Percentiles rank a stretch among this genome's conserved stretches.
Conservation (phyloP, 2,329 filamentous ascomycete genomes). For the Xenoacremonium recifei region DNA sequence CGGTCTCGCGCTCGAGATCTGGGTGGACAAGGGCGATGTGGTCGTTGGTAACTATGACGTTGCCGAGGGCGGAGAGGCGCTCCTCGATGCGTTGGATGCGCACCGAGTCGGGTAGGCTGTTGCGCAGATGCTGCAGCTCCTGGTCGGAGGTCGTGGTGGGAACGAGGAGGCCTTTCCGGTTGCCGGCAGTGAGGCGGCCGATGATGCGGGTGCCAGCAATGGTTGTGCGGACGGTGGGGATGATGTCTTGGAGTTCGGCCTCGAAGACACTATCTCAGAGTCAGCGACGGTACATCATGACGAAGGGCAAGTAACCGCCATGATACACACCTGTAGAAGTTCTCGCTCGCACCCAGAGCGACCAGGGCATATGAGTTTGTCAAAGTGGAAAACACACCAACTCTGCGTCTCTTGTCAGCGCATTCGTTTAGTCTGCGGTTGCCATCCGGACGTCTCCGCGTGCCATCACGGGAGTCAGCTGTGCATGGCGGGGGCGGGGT, state of each 20-base stretch:
- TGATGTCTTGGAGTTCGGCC: slow-evolving; percentile 93
- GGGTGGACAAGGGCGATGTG: slow-evolving; percentile 96
- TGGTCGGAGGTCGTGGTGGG: slow-evolving; percentile 96
- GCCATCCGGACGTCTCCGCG: no score
- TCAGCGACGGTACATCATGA: background rate
- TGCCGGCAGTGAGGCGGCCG: slow-evolving; percentile 90
- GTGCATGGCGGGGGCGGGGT: slow-evolving; percentile 22
- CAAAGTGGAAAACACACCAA: slow-evolving; percentile 94
- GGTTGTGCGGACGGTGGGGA: slow-evolving; percentile 94
- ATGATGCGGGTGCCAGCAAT: slow-evolving; percentile 97
- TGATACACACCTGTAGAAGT: slow-evolving; percentile 82
- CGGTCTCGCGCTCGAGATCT: slow-evolving; percentile 94
- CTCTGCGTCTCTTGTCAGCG: no score
- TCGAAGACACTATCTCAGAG: slow-evolving; percentile 76
- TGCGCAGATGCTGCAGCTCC: slow-evolving; percentile 94
- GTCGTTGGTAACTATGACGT: slow-evolving; percentile 95
- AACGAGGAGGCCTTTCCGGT: slow-evolving; percentile 94
- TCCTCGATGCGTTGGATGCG: slow-evolving; percentile 98
- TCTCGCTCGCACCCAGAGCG: slow-evolving; percentile 91
- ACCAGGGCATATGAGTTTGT: slow-evolving; percentile 97
- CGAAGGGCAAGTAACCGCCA: background rate
- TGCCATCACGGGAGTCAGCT: background rate
- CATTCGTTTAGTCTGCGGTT: no score
- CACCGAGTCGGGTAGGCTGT: slow-evolving; percentile 86
- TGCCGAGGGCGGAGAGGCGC: slow-evolving; percentile 89